Evolutionary conservation across 768 basidiomycete genomes (phyloP).

Genomic region (Gloeophyllum trabeum): DNA sequence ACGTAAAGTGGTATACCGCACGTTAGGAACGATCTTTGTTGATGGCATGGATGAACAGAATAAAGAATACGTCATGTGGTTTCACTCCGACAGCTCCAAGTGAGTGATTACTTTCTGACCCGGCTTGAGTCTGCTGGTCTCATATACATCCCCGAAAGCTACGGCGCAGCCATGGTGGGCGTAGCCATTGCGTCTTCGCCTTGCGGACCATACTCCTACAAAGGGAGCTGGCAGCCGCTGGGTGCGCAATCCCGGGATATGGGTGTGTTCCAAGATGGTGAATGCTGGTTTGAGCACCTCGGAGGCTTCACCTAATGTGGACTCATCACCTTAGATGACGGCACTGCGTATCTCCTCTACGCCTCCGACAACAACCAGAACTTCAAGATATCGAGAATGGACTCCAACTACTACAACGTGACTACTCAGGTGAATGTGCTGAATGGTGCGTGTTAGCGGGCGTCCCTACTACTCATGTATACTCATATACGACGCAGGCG

Average conservation of each 20-base stretch:
- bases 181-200: conserved; percentile 47
- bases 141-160: conserved; percentile 25
- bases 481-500: conserved; percentile 19
- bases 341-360: conserved; percentile 47
- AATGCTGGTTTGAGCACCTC: conserved; percentile 22
- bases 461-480: neutral
- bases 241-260: conserved; percentile 51
- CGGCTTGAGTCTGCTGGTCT: no score
- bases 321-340: conserved; percentile 17
- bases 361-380: conserved; percentile 61
- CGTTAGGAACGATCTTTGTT: no score
- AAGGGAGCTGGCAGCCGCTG: conserved; percentile 42
- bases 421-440: conserved; percentile 32
- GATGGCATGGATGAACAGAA: conserved; percentile 30
- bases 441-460: conserved; percentile 20
- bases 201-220: conserved; percentile 50
- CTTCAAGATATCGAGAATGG: conserved; percentile 51
- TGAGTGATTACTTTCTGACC: conserved; percentile 15
- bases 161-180: conserved; percentile 53
- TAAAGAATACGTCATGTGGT: conserved; percentile 61
- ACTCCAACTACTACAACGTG: conserved; percentile 49
- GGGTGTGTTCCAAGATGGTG: conserved; percentile 47
- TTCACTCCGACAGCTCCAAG: conserved; percentile 55
- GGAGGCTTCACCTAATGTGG: neutral
- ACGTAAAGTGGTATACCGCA: no score